Evolutionary conservation across 805 yeast species (phyloP).

Genomic region (Candida silvatica): DNA sequence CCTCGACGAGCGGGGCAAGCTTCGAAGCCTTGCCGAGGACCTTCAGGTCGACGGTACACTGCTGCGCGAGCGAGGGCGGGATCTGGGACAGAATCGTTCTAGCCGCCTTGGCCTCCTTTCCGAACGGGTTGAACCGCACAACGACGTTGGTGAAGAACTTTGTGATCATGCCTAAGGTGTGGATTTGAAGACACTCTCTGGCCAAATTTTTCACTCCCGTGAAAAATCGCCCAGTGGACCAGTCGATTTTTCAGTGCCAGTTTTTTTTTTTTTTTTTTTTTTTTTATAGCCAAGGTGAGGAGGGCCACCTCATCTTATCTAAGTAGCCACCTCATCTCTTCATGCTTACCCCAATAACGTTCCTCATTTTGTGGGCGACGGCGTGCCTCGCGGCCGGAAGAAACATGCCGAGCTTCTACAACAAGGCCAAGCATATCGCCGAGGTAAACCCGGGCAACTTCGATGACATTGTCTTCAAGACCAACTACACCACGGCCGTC

Average conservation of each 20-base stretch:
- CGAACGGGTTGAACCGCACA: constrained; percentile 74
- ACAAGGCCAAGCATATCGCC: constrained; percentile 15
- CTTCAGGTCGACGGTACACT: constrained; percentile 56
- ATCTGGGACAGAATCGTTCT: constrained; percentile 71
- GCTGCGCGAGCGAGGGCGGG: constrained; percentile 63
- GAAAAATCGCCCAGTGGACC: neutral
- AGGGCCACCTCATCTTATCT: neutral
- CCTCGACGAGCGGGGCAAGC: constrained; percentile 56
- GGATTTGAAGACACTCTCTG: neutral
- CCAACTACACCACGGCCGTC: constrained; percentile 75
- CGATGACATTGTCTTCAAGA: constrained; percentile 51
- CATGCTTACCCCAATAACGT: neutral
- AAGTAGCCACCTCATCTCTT: too few species aligned
- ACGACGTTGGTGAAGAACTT: constrained; percentile 74
- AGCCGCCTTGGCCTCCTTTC: constrained; percentile 67
- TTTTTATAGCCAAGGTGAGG: neutral
- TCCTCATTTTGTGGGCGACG: neutral
- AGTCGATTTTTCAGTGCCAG: neutral
- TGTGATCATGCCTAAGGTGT: constrained; percentile 57
- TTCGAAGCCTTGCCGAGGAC: constrained; percentile 40
- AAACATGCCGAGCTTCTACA: constrained; percentile 11
- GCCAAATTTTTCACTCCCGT: neutral
- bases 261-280: neutral
- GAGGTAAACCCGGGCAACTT: constrained; percentile 35
- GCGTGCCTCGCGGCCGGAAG: too few species aligned